Evolutionary conservation across 352 stramenopile genomes (phyloP).

Genomic region (Phytophthora rubi): DNA sequence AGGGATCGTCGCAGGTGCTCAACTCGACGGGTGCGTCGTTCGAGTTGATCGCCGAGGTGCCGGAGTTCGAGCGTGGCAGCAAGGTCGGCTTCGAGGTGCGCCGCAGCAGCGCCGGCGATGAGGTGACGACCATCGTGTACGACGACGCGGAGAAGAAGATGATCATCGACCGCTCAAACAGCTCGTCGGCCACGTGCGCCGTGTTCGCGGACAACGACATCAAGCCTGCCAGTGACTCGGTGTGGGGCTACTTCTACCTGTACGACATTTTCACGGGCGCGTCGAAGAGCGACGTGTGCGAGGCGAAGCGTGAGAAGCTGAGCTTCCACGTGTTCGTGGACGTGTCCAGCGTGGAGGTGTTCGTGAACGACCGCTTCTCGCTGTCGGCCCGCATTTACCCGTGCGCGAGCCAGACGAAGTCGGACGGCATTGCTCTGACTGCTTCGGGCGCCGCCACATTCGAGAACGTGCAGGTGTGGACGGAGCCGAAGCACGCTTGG

Average conservation of each 20-base stretch:
- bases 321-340: slow-evolving; percentile 72
- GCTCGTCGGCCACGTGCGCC: slow-evolving; percentile 50
- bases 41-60: slow-evolving; percentile 54
- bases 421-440: slow-evolving; percentile 61
- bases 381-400: slow-evolving; percentile 74
- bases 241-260: slow-evolving; percentile 64
- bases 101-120: slow-evolving; percentile 46
- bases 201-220: slow-evolving; percentile 50
- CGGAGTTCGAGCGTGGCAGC: slow-evolving; percentile 47
- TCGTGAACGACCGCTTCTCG: slow-evolving; percentile 75
- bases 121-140: slow-evolving; percentile 68
- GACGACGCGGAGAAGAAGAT: slow-evolving; percentile 66
- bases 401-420: slow-evolving; percentile 52
- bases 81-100: slow-evolving; percentile 69
- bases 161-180: slow-evolving; percentile 60
- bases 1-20: slow-evolving; percentile 38
- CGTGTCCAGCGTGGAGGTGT: slow-evolving; percentile 72
- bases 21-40: slow-evolving; percentile 59
- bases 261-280: slow-evolving; percentile 52
- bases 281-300: slow-evolving; percentile 36
- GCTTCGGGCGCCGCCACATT: slow-evolving; percentile 55
- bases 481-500: slow-evolving; percentile 67
- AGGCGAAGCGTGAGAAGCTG: slow-evolving; percentile 52
- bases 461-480: slow-evolving; percentile 22
- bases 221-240: slow-evolving; percentile 37